These are phyloP conservation scores for Manihot esculenta DNA, from an alignment of 441 rosid genomes.

Conservation along the genomic window DNA sequence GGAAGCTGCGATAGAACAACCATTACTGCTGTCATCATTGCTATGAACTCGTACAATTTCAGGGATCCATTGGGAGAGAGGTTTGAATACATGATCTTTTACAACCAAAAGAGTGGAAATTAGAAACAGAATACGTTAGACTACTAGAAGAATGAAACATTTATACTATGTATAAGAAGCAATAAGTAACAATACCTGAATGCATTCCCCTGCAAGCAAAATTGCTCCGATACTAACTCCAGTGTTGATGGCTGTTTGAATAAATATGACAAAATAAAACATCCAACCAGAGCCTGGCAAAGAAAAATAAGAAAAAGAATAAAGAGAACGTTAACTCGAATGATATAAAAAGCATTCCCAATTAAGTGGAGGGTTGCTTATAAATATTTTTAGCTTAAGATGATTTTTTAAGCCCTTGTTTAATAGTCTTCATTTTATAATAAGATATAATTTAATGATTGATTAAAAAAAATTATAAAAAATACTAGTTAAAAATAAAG, in stretches of 20 bases:
- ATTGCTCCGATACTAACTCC: constrained; percentile 84
- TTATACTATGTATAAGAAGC: neutral
- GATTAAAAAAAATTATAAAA: too few relatives aligned
- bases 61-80: constrained; percentile 63
- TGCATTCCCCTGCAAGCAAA: constrained; percentile 79
- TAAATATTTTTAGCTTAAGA: too few relatives aligned
- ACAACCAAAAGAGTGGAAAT: constrained; percentile 14
- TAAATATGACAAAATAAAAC: constrained; percentile 83
- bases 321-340: too few relatives aligned
- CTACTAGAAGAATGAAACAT: constrained; percentile 1
- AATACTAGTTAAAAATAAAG: too few relatives aligned
- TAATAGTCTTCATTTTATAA: too few relatives aligned
- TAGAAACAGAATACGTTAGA: constrained; percentile 7
- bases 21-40: constrained; percentile 85
- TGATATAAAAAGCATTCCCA: too few relatives aligned
- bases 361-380: too few relatives aligned
- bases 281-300: constrained; percentile 89
- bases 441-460: too few relatives aligned
- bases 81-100: constrained; percentile 75
- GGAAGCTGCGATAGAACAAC: constrained; percentile 82
- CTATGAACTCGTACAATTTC: constrained; percentile 82
- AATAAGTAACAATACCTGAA: constrained; percentile 47
- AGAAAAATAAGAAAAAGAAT: neutral
- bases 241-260: constrained; percentile 84
- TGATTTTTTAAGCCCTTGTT: too few relatives aligned